Conservation (phyloP, 2,329 filamentous ascomycete genomes). For the Mycogone perniciosa region DNA sequence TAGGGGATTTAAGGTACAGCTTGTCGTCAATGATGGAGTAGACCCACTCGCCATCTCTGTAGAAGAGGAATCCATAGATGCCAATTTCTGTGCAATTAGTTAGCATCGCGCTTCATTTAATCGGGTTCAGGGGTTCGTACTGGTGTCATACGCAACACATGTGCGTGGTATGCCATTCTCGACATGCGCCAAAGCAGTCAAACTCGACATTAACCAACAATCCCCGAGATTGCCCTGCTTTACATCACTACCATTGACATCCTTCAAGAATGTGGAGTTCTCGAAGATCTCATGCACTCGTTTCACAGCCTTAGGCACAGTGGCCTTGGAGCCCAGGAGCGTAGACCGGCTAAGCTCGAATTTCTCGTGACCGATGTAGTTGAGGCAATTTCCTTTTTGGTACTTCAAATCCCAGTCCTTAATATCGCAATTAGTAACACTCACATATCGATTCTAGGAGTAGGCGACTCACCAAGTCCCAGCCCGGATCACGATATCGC, state of each 20-base stretch:
- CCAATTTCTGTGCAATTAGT: slow-evolving; percentile 47
- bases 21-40: slow-evolving; percentile 90
- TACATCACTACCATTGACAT: slow-evolving; percentile 64
- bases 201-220: slow-evolving; percentile 75
- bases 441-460: no score
- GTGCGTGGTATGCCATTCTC: slow-evolving; percentile 62
- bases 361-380: slow-evolving; percentile 44
- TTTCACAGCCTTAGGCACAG: slow-evolving; percentile 67
- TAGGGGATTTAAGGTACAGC: slow-evolving; percentile 73
- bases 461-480: slow-evolving; percentile 44
- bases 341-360: slow-evolving; percentile 46
- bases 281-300: slow-evolving; percentile 69
- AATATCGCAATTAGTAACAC: slow-evolving; percentile 13
- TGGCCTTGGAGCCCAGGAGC: slow-evolving; percentile 39
- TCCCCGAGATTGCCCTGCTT: slow-evolving; percentile 74
- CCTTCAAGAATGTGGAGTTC: slow-evolving; percentile 60
- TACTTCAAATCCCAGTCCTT: slow-evolving; percentile 65
- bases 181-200: slow-evolving; percentile 71
- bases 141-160: slow-evolving; percentile 68
- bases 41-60: slow-evolving; percentile 84
- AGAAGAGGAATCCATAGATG: slow-evolving; percentile 87
- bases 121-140: slow-evolving; percentile 25
- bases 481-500: slow-evolving; percentile 65
- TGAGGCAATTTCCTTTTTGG: slow-evolving; percentile 50
- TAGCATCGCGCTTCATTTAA: slow-evolving; percentile 7